Evolutionary conservation across 2,329 filamentous ascomycete genomes (phyloP), one percentile per base, ranked within the genome.

Genomic region (Talaromyces sp.): DNA sequence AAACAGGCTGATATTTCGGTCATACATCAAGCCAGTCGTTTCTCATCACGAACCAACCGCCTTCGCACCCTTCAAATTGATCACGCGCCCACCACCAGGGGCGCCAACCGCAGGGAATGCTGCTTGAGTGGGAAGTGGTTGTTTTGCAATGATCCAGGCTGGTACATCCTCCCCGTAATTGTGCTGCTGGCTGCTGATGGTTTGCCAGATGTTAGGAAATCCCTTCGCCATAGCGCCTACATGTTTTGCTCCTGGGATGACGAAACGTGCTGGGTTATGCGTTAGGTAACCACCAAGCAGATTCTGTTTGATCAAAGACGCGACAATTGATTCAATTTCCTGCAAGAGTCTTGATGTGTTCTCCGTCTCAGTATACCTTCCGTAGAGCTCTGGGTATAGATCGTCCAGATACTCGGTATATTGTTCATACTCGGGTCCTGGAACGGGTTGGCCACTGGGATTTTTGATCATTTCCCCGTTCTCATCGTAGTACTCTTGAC

Each of bases 271-370:
- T 72, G 88, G 87, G 31, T 85, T 85, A 72, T 96, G 92, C 16
- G 90, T 91, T 33, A 97, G 85, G 72, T 93, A 97, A 1, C 93
- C 94, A 69, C 89, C 88, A 74, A 97, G 82, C 27, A 97, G 81
- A 0, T 90, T 91, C 76, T 96, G 91, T 59, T 90, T 87, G 22
- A 96, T 85, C 13, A 97, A 84, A 11, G 88, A 89, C 0, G 90
- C 87, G 13, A 96, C 84, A 58, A 91, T 87, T 52, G 87, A 87
- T 77, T 97, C 92, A n/a, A 96, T 82, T 69, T 92, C 89, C 14
- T 70, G 72, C 72, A 79, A 75, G 59, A 79, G 86, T 83, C 39
- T 88, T 81, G 67, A 78, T 62, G 69, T 69, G 16, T 62, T 66
- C 37, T 67, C 68, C 3, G 10, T 47, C 19, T 72, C 65, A 16